Evolutionary conservation across 305 asterid species (phyloP).

Genomic region (Fraxinus latifolia): DNA sequence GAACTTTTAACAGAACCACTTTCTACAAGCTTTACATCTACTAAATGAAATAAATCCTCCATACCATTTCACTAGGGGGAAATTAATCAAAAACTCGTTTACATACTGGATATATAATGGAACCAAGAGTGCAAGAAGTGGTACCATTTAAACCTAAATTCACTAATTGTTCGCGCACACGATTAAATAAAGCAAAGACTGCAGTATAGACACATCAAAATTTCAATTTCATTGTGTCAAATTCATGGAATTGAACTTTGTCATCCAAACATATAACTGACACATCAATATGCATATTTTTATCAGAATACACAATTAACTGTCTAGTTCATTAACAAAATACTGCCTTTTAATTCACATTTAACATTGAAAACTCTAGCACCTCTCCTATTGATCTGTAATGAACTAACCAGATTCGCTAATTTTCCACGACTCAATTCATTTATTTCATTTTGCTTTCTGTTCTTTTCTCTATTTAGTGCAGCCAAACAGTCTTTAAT

Average conservation of each 20-base stretch:
- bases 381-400: neutral
- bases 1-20: neutral
- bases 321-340: neutral
- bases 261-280: neutral
- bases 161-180: neutral
- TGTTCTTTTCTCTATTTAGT: neutral
- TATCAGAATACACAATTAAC: neutral
- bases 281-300: neutral
- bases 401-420: neutral
- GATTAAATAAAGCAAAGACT: neutral
- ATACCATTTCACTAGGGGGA: neutral
- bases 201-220: neutral
- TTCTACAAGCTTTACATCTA: neutral
- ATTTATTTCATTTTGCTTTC: neutral
- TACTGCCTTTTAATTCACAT: neutral
- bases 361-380: neutral
- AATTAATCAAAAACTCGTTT: neutral
- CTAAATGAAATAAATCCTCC: neutral
- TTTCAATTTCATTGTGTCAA: neutral
- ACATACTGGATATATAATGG: neutral
- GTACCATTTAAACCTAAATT: neutral
- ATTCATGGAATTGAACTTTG: neutral
- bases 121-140: neutral
- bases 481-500: neutral
- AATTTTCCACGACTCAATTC: neutral